These are phyloP conservation scores for Fraxinus dipetala DNA, from an alignment of 305 asterid species.

Conservation along the genomic window DNA sequence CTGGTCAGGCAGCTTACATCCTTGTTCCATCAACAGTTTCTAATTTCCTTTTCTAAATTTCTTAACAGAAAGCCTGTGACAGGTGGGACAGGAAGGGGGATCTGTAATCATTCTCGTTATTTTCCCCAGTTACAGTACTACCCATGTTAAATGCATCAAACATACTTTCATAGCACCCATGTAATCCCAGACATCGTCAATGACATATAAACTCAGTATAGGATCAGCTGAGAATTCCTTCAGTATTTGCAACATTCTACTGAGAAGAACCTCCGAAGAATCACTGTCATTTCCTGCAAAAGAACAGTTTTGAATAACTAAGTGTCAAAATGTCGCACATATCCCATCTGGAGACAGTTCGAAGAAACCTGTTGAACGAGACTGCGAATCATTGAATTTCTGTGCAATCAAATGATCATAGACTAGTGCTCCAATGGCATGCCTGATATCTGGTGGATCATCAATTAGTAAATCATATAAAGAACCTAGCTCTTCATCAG, in stretches of 20 bases:
- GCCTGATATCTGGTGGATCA: slow-evolving; percentile 93
- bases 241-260: slow-evolving; percentile 83
- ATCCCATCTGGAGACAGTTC: slow-evolving; percentile 24
- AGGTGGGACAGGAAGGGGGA: background rate
- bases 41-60: background rate
- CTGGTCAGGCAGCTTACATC: background rate
- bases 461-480: slow-evolving; percentile 90
- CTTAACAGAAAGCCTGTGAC: background rate
- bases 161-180: slow-evolving; percentile 98
- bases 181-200: slow-evolving; percentile 98
- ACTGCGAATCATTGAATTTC: slow-evolving; percentile 71
- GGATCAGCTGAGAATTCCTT: slow-evolving; percentile 88
- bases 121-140: slow-evolving; percentile 9
- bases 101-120: background rate
- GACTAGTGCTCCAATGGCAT: slow-evolving; percentile 87
- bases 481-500: slow-evolving; percentile 93
- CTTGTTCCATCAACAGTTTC: background rate
- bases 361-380: slow-evolving; percentile 67
- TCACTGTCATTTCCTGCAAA: slow-evolving; percentile 62
- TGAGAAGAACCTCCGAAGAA: slow-evolving; percentile 73
- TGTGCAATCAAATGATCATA: slow-evolving; percentile 96
- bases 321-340: background rate
- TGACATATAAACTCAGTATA: slow-evolving; percentile 81
- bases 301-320: background rate
- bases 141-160: slow-evolving; percentile 15